Conservation (phyloP, 768 basidiomycete genomes). For the Trametes cingulata region DNA sequence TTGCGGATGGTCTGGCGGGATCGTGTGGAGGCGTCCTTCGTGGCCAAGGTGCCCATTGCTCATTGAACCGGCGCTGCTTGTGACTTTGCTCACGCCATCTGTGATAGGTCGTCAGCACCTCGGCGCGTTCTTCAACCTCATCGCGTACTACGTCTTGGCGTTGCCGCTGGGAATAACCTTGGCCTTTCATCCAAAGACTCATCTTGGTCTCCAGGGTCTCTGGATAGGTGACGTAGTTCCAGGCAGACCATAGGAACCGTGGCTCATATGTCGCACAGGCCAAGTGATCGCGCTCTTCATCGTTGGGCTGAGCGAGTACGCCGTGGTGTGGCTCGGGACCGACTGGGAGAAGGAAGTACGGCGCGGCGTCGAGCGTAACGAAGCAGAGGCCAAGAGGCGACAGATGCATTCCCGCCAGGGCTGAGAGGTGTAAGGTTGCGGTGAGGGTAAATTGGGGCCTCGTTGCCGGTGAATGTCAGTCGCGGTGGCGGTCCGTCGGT, state of each 20-base stretch:
- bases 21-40: constrained; percentile 52
- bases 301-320: constrained; percentile 70
- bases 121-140: constrained; percentile 70
- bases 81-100: neutral
- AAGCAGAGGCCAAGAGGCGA: constrained; percentile 29
- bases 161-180: constrained; percentile 53
- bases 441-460: neutral
- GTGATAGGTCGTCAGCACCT: constrained; percentile 58
- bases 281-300: constrained; percentile 73
- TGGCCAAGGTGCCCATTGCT: constrained; percentile 41
- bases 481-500: no score
- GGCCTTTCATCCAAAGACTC: constrained; percentile 41
- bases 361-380: constrained; percentile 39
- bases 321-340: constrained; percentile 55
- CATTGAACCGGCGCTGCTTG: no score
- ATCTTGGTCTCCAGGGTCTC: constrained; percentile 49
- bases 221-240: constrained; percentile 44
- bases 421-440: neutral
- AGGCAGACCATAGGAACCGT: neutral
- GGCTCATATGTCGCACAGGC: constrained; percentile 39
- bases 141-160: constrained; percentile 61
- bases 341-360: constrained; percentile 49
- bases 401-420: constrained; percentile 10
- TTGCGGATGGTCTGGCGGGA: constrained; percentile 53
- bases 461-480: no score